A percentile compares a stretch with the other conserved stretches of the same genome.
Conservation (phyloP, 371 early-diverging fungal genomes). For the Blakeslea trispora region DNA sequence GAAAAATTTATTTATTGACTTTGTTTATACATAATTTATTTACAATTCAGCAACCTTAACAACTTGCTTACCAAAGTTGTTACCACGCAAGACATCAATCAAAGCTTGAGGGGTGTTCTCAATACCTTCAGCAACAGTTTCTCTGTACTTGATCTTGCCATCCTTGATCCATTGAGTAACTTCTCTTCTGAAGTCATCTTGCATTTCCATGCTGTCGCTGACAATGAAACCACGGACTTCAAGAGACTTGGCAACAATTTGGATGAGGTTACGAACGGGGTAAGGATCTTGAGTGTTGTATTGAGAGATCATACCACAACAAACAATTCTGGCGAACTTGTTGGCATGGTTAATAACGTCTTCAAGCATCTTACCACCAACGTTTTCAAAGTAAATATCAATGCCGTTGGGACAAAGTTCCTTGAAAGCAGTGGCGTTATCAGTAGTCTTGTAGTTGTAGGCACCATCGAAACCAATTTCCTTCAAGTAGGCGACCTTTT, state of each 20-base stretch:
- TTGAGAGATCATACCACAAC: slow-evolving; percentile 74
- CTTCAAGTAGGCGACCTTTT: slow-evolving; percentile 71
- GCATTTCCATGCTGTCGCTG: slow-evolving; percentile 52
- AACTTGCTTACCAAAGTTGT: slow-evolving; percentile 86
- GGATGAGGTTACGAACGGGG: slow-evolving; percentile 35
- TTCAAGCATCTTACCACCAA: slow-evolving; percentile 73
- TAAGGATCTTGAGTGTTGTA: slow-evolving; percentile 52
- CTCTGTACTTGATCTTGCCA: slow-evolving; percentile 68
- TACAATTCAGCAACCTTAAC: slow-evolving; percentile 66
- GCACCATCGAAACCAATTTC: slow-evolving; percentile 71
- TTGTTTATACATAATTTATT: slow-evolving; percentile 9
- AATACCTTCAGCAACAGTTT: slow-evolving; percentile 73
- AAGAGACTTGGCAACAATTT: slow-evolving; percentile 46
- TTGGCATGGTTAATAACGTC: slow-evolving; percentile 59
- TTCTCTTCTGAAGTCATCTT: slow-evolving; percentile 59
- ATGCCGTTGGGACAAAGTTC: slow-evolving; percentile 68
- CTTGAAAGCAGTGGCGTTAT: slow-evolving; percentile 38
- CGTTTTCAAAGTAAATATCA: slow-evolving; percentile 77
- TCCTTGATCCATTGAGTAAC: slow-evolving; percentile 65
- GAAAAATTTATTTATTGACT: background rate
- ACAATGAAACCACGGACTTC: slow-evolving; percentile 74
- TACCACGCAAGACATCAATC: slow-evolving; percentile 74
- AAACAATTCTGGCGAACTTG: slow-evolving; percentile 55
- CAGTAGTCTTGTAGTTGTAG: slow-evolving; percentile 83
- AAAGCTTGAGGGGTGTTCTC: slow-evolving; percentile 81